phyloP scores from a whole-genome alignment of 371 early-diverging fungal species.

The Mortierella sp. region DNA sequence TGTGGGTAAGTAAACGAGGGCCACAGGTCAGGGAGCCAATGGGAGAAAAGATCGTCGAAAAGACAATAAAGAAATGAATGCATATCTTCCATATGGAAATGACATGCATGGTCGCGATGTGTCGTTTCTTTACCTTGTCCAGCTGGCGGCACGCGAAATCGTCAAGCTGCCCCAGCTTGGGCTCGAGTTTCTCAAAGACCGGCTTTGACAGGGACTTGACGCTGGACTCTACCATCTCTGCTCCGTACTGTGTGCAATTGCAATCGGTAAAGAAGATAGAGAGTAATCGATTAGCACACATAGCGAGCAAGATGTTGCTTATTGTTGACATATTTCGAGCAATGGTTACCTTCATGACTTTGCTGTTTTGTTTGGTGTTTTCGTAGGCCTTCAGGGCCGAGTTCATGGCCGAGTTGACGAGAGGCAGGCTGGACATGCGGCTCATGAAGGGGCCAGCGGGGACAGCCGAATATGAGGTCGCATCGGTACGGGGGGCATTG shows the following conservation, averaged over 20 bases:
- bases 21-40: neutral
- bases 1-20: neutral
- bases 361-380: constrained; percentile 77
- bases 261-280: neutral
- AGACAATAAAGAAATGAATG: neutral
- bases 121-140: constrained; percentile 66
- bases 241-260: constrained; percentile 62
- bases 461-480: constrained; percentile 6
- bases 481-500: constrained; percentile 35
- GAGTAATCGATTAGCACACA: neutral
- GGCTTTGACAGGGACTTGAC: constrained; percentile 76
- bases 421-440: constrained; percentile 82
- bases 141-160: constrained; percentile 83
- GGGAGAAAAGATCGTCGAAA: constrained; percentile 4
- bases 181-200: constrained; percentile 74
- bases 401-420: constrained; percentile 88
- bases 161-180: constrained; percentile 72
- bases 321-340: neutral
- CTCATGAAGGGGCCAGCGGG: constrained; percentile 68
- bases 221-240: constrained; percentile 85
- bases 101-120: neutral
- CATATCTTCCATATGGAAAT: constrained; percentile 7
- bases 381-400: constrained; percentile 84
- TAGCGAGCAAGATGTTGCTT: neutral
- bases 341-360: constrained; percentile 72